Evolutionary conservation across 1,139 yeast species (phyloP).

Genomic region (Blastobotrys raffinosifermentans): DNA sequence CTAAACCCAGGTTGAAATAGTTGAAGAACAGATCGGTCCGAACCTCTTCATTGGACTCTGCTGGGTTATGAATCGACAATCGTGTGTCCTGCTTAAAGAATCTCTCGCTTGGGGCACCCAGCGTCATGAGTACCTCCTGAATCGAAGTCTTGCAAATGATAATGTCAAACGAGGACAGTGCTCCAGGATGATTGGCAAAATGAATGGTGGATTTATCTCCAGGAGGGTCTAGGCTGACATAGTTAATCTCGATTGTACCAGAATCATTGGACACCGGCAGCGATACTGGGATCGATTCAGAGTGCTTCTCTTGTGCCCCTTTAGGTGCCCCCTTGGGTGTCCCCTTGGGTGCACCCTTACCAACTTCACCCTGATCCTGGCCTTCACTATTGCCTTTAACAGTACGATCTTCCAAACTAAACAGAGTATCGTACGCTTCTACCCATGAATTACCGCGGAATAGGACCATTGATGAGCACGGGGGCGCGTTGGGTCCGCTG

Average conservation of each 20-base stretch:
- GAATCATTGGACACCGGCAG: background rate
- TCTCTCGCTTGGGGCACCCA: constrained; percentile 32
- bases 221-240: constrained; percentile 12
- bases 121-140: constrained; percentile 27
- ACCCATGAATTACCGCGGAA: constrained; percentile 29
- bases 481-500: constrained; percentile 18
- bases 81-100: constrained; percentile 28
- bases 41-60: constrained; percentile 14
- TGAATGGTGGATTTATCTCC: constrained; percentile 11
- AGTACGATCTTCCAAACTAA: background rate
- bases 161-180: constrained; percentile 11
- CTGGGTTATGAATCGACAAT: constrained; percentile 26
- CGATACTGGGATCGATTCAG: too few species aligned
- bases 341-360: too few species aligned
- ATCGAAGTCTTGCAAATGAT: constrained; percentile 21
- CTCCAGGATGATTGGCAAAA: constrained; percentile 19
- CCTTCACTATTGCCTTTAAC: constrained; percentile 2
- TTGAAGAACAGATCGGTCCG: constrained; percentile 26
- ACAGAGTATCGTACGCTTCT: constrained; percentile 17
- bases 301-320: too few species aligned
- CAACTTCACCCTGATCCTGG: constrained; percentile 1
- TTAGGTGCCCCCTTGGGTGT: too few species aligned
- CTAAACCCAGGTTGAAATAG: constrained; percentile 29
- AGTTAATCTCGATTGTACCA: constrained; percentile 13
- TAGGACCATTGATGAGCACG: constrained; percentile 25